These are phyloP conservation scores for Skeletonema marinoi DNA, from an alignment of 108 stramenopile species.

Conservation along the genomic window DNA sequence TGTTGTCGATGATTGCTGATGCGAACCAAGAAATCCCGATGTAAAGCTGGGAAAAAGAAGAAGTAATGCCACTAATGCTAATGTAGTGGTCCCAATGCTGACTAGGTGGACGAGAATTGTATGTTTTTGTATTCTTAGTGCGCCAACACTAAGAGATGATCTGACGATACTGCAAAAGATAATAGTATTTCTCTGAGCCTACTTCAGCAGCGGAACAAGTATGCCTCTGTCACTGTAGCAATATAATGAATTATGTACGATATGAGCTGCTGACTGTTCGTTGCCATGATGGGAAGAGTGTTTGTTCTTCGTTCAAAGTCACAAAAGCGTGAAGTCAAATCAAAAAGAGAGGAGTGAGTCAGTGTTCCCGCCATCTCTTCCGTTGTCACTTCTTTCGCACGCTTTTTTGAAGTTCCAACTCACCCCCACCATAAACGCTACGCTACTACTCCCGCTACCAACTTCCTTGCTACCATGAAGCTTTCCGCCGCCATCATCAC, in stretches of 20 bases:
- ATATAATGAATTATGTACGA: too few relatives aligned
- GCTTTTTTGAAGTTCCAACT: neutral
- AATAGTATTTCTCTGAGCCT: too few relatives aligned
- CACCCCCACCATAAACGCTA: neutral
- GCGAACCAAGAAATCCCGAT: constrained; percentile 4
- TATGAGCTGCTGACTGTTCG: too few relatives aligned
- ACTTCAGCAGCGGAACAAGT: too few relatives aligned
- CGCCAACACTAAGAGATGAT: neutral
- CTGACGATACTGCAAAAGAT: too few relatives aligned
- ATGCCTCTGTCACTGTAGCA: too few relatives aligned
- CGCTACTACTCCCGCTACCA: neutral
- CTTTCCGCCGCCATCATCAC: constrained; percentile 38
- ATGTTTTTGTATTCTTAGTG: neutral
- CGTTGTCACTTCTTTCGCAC: too few relatives aligned
- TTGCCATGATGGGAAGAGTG: too few relatives aligned
- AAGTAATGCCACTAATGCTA: neutral
- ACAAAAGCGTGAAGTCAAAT: too few relatives aligned
- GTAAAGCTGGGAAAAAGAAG: constrained; percentile 8
- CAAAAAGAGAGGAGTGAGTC: too few relatives aligned
- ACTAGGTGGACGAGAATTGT: neutral
- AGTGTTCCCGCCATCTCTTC: too few relatives aligned
- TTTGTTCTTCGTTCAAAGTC: too few relatives aligned
- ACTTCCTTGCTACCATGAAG: constrained; percentile 50
- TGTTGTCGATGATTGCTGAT: neutral
- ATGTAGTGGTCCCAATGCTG: neutral